These are phyloP conservation scores for Pholiota adiposa DNA, from an alignment of 1,284 basidiomycete species.

Conservation along the genomic window DNA sequence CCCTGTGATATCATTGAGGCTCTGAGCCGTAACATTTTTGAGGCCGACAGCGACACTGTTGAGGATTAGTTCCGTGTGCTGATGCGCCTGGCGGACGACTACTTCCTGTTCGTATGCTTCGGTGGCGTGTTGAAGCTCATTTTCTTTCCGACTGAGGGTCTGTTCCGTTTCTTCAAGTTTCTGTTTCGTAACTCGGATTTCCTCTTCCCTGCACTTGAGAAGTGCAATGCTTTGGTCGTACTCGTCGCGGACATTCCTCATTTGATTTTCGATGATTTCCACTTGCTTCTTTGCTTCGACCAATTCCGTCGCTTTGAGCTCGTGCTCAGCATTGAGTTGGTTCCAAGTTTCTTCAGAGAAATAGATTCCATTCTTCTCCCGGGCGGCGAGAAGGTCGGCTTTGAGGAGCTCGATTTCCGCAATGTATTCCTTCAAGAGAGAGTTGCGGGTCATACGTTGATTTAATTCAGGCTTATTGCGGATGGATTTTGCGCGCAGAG, in stretches of 20 bases:
- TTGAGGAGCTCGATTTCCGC: conserved; percentile 96
- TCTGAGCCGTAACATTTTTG: conserved; percentile 69
- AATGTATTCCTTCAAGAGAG: conserved; percentile 93
- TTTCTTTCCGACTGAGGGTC: conserved; percentile 54
- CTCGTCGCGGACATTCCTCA: conserved; percentile 82
- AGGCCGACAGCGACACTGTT: conserved; percentile 75
- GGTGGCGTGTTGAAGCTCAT: conserved; percentile 59
- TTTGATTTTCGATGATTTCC: conserved; percentile 82
- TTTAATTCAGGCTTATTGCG: conserved; percentile 96
- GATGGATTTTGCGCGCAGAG: conserved; percentile 94
- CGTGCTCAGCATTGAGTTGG: conserved; percentile 80
- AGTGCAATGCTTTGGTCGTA: conserved; percentile 87
- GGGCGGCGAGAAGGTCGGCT: conserved; percentile 85
- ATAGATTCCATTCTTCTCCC: conserved; percentile 95
- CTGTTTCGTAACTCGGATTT: conserved; percentile 69
- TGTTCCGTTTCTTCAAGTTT: conserved; percentile 60
- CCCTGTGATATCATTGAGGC: conserved; percentile 71
- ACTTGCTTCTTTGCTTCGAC: conserved; percentile 84
- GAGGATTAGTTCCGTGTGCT: conserved; percentile 73
- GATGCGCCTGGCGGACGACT: conserved; percentile 76
- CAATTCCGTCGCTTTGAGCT: conserved; percentile 74
- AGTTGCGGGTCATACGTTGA: conserved; percentile 91
- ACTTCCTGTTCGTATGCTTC: conserved; percentile 76
- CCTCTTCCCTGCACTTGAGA: conserved; percentile 75
- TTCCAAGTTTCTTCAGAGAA: conserved; percentile 90